phyloP scores from a whole-genome alignment of 352 stramenopile genomes.

The Globisporangium takayamanum region DNA sequence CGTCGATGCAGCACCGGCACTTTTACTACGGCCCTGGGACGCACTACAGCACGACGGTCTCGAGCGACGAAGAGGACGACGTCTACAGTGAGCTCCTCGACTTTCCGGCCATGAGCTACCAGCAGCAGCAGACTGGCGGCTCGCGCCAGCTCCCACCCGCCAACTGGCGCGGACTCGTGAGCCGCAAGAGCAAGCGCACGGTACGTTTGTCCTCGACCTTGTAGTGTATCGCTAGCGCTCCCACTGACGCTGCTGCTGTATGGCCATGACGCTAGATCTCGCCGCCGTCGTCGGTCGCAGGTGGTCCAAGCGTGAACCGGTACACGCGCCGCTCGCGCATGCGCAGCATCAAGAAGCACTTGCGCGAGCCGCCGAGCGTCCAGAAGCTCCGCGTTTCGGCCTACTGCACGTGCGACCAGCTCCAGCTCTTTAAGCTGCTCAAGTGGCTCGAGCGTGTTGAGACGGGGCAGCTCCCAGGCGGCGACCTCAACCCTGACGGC shows the following conservation, averaged over 20 bases:
- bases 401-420: slow-evolving; percentile 81
- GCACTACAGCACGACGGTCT: slow-evolving; percentile 40
- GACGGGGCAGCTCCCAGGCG: slow-evolving; percentile 64
- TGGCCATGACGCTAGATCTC: slow-evolving; percentile 11
- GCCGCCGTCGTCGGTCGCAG: slow-evolving; percentile 24
- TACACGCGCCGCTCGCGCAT: slow-evolving; percentile 76
- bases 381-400: slow-evolving; percentile 79
- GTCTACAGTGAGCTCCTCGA: slow-evolving; percentile 30
- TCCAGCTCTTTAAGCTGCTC: slow-evolving; percentile 82
- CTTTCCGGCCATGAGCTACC: slow-evolving; percentile 36
- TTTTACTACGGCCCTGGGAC: slow-evolving; percentile 48
- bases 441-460: slow-evolving; percentile 83
- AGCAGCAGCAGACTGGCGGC: slow-evolving; percentile 13
- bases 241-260: not conserved
- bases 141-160: slow-evolving; percentile 34
- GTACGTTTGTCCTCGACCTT: slow-evolving; percentile 5
- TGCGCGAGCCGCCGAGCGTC: slow-evolving; percentile 57
- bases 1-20: slow-evolving; percentile 33
- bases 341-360: slow-evolving; percentile 79
- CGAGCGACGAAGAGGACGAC: slow-evolving; percentile 35
- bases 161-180: slow-evolving; percentile 51
- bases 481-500: slow-evolving; percentile 70
- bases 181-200: slow-evolving; percentile 41
- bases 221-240: not conserved
- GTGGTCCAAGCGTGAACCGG: slow-evolving; percentile 49